A percentile compares a stretch with the other conserved stretches of the same genome.
phyloP scores from a whole-genome alignment of 1,139 yeast species.

The Sugiyamaella novakii region DNA sequence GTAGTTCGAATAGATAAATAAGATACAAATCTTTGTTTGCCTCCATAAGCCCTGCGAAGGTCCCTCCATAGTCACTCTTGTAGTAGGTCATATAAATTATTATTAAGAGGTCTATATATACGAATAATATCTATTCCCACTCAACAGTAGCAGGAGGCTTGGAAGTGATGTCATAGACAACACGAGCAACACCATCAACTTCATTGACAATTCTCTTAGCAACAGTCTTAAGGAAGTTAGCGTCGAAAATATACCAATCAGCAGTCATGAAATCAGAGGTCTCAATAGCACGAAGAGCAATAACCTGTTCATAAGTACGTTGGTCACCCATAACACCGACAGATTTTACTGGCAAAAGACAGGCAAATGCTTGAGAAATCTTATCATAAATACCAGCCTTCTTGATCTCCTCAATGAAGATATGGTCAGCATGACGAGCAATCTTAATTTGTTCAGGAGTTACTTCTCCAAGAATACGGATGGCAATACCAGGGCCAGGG shows the following conservation, averaged over 20 bases:
- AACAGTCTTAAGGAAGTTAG: constrained; percentile 85
- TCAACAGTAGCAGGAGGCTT: constrained; percentile 99
- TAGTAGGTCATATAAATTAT: background rate
- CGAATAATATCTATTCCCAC: constrained; percentile 72
- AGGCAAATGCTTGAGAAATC: constrained; percentile 97
- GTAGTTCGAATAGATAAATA: constrained; percentile 31
- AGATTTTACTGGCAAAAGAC: constrained; percentile 92
- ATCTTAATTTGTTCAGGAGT: constrained; percentile 89
- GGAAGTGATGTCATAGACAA: constrained; percentile 96
- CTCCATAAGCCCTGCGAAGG: background rate
- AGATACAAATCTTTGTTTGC: background rate
- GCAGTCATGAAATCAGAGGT: constrained; percentile 99
- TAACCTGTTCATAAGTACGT: constrained; percentile 98
- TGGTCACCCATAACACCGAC: constrained; percentile 99
- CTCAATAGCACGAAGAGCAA: constrained; percentile 97
- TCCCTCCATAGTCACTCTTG: background rate
- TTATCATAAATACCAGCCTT: constrained; percentile 89
- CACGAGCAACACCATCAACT: constrained; percentile 98
- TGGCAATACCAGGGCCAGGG: constrained; percentile 99
- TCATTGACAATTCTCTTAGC: constrained; percentile 97
- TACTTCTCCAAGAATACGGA: constrained; percentile 96
- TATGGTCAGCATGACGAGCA: constrained; percentile 96
- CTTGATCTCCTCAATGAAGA: constrained; percentile 93
- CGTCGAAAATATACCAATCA: constrained; percentile 96
- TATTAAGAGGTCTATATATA: constrained; percentile 11